Evolutionary conservation across 2,329 filamentous ascomycete species (phyloP), one percentile per base, ranked within the genome.

Genomic region (Blumeria hordei): DNA sequence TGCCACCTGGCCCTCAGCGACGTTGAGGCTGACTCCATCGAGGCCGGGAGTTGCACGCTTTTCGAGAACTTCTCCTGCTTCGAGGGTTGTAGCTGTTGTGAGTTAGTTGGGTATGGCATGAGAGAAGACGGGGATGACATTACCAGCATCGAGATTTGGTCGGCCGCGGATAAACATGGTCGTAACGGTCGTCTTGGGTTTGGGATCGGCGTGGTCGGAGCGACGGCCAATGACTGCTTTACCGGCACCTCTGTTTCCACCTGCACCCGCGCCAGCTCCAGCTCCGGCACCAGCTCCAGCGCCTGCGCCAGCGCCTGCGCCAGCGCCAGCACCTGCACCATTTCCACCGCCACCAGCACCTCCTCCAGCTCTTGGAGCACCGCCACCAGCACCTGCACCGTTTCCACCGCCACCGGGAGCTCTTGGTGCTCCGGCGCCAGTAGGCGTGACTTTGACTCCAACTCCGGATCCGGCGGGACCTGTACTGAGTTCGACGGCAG

Each of bases 401-500:
- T 47, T 21, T 18, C 7, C 12, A 10, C 7, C 10, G 5, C 28
- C 28, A 34, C 47, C 32, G n/a, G 37, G n/a, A 11, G 37, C 37
- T 5, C 5, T 41, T 41, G 37, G 37, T 54, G 33, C 35, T 12
- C 55, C 41, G 11, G 55, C 41, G 1, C 43, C 56, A 43, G 60
- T 60, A 47, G 61, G 56, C 50, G 58, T 59, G 32, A 59, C 57
- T n/a, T 66, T 66, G 53, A 71, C 69, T 58, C 69, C 68, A 54
- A 70, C 66, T 43, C 69, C 69, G 37, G 68, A 64, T 54, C 67
- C 67, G 36, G 62, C 64, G 55, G 66, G 65, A 16, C 67, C 68
- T 54, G 69, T 70, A 45, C 69, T 68, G 36, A 71, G 65, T 59
- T 70, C 64, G 55, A 71, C 58, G 55, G 66, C 62, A 50, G 69